Base-by-base conservation (phyloP, 805 yeast genomes). In the Candida maris region DNA sequence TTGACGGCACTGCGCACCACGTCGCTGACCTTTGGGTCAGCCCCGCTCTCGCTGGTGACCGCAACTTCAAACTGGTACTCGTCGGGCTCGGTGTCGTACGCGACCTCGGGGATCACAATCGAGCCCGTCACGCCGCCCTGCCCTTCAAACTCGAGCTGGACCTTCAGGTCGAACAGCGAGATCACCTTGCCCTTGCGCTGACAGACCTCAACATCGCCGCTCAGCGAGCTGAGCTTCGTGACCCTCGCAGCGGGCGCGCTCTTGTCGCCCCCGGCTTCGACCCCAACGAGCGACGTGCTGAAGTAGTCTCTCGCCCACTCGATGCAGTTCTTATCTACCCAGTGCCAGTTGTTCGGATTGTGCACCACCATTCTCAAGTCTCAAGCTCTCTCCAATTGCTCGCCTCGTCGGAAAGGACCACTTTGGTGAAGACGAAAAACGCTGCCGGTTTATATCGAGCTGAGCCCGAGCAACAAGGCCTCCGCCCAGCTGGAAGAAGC, bases 261-360 rank as follows among this genome's bases (percentile, higher is more conserved):
- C 19, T 53, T 48, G 7, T 58, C 64, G 5, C 64, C 50, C 6
- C 42, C 41, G 1, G 53, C 76, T 10, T 60, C 44, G 27, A 78
- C 45, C 1, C 81, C 82, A 8, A 69, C 68, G 35, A 88, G 65
- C 30, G 77, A 73, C 31, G 75, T 73, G 20, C 64, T 61, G 60
- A 93, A 85, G 61, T 91, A 91, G 27, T 73, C 70, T 43, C 77
- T 77, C 9, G 96, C 73, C 98, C 98, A 93, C 38, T 77, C 81
- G 39, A 91, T 74, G 66, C 98, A 93, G 70, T 93, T 93, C 63
- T 91, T 91, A 65, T 91, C 97, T 45, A 89, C 97, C 97, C 97
- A 93, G 71, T 93, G 98, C 98, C 98, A 91, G 67, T 91, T 91
- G 64, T 93, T 93, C 26, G 97, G 97, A 72, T 91, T 93, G 65